Evolutionary conservation across 2,329 filamentous ascomycete species (phyloP).

Genomic region (Botrytis deweyae): DNA sequence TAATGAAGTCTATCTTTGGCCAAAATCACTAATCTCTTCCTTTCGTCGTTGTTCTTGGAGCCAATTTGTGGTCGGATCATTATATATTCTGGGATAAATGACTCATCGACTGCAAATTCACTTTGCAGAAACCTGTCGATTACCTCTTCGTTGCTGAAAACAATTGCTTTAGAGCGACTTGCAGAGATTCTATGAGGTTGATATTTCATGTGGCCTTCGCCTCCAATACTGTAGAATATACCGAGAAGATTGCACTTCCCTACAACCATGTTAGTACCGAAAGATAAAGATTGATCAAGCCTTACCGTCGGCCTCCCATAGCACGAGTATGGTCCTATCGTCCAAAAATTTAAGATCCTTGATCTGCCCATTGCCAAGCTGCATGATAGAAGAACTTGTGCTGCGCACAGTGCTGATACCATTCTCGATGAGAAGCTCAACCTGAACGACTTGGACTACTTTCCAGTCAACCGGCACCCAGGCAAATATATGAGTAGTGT

Average conservation of each 20-base stretch:
- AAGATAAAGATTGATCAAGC: background rate
- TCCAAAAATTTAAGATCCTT: constrained; percentile 39
- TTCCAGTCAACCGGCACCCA: background rate
- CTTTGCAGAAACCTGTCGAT: constrained; percentile 25
- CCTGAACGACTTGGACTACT: constrained; percentile 36
- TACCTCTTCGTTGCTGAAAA: constrained; percentile 30
- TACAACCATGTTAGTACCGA: constrained; percentile 6
- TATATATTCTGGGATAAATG: constrained; percentile 33
- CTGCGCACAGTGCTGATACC: constrained; percentile 35
- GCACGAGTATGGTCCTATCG: constrained; percentile 32
- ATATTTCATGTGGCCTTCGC: constrained; percentile 21
- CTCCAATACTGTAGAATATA: constrained; percentile 30
- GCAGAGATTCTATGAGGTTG: constrained; percentile 19
- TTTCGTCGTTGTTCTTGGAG: constrained; percentile 23
- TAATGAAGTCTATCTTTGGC: constrained; percentile 35
- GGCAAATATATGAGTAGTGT: background rate
- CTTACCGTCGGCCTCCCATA: constrained; percentile 37
- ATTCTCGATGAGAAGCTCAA: constrained; percentile 35
- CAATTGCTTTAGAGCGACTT: constrained; percentile 10
- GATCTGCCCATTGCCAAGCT: constrained; percentile 36
- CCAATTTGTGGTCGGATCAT: constrained; percentile 28
- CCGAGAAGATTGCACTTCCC: constrained; percentile 29
- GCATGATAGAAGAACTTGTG: constrained; percentile 29
- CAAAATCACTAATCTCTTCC: constrained; percentile 33
- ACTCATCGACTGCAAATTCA: constrained; percentile 23